phyloP scores from a whole-genome alignment of 768 basidiomycete genomes.

The Suillus alpinus region DNA sequence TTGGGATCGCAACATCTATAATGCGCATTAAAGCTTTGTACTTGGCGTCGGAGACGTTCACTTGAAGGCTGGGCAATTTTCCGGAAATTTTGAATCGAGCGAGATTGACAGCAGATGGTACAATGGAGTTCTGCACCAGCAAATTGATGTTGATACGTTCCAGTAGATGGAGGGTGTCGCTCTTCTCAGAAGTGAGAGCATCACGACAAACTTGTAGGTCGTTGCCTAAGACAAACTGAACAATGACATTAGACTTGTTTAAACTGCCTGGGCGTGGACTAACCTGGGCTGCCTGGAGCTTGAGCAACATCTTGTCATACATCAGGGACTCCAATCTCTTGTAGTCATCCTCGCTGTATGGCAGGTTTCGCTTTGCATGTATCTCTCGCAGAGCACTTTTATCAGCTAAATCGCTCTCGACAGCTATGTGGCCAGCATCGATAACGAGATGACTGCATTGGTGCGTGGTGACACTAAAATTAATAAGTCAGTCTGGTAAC shows the following conservation, averaged over 20 bases:
- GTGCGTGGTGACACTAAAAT: constrained; percentile 65
- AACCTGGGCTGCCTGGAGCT: constrained; percentile 89
- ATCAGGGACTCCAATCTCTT: constrained; percentile 83
- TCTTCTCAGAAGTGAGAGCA: constrained; percentile 61
- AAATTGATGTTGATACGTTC: constrained; percentile 92
- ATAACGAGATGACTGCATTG: constrained; percentile 84
- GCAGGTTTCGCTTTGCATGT: constrained; percentile 76
- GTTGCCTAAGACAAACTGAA: constrained; percentile 85
- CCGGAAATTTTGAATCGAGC: constrained; percentile 90
- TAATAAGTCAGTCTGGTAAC: constrained; percentile 5
- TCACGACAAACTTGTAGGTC: constrained; percentile 78
- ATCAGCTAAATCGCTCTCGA: constrained; percentile 86
- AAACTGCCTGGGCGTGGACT: constrained; percentile 9
- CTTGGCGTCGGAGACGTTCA: constrained; percentile 89
- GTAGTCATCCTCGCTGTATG: constrained; percentile 88
- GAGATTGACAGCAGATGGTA: constrained; percentile 76
- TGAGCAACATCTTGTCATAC: constrained; percentile 89
- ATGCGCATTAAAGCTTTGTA: constrained; percentile 91
- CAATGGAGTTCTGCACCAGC: constrained; percentile 88
- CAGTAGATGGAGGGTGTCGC: constrained; percentile 75
- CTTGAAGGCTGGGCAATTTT: constrained; percentile 78
- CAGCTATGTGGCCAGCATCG: constrained; percentile 95
- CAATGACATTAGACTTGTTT: constrained; percentile 7
- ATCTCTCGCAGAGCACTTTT: constrained; percentile 77
- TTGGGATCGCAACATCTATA: constrained; percentile 86